Evolutionary conservation across 768 basidiomycete genomes (phyloP), one percentile per base, ranked within the genome.

Genomic region (Podaxis pistillaris): DNA sequence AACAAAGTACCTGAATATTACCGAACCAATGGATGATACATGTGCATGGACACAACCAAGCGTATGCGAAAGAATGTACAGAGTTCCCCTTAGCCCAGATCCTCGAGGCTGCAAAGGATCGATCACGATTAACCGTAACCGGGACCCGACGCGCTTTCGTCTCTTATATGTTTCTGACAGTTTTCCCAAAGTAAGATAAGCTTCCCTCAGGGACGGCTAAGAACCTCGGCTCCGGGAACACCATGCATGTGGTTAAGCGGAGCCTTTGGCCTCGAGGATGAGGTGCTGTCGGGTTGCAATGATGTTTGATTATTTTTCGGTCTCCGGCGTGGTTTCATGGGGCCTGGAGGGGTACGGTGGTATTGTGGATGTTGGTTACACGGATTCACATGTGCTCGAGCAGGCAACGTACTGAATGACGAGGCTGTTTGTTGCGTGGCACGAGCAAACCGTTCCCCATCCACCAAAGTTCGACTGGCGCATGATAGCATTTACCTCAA

Each of bases 1-100:
- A 26, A 44, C 1, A 44, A 17, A 5, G n/a, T n/a, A 44, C 12
- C 12, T 41, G 17, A 41, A 41, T 41, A 41, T 41, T 4, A 41
- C 40, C 17, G 17, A 41, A 41, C 12, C 40, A 15, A 41, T 41
- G 17, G 4, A 41, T 13, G 4, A n/a, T 41, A 41, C 7, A 41
- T n/a, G 40, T 15, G 3, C 15, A 41, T 41, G 24, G 9, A 60
- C 36, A 22, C 36, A 28, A 52, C 19, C 36, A 2, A 26, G 15
- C 22, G n/a, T 17, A 22, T 46, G 24, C 36, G 4, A 37, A 8
- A 60, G 26, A n/a, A 4, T 7, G 22, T 49, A 55, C 22, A 28
- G 13, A 40, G n/a, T 52, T 36, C 36, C 58, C 58, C 58, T 60
- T n/a, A 38, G 24, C 58, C 58, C 58, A 60, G 58, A 51, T 60